A percentile compares a stretch with the other conserved stretches of the same genome.
These are phyloP conservation scores for Nigrospora osmanthi DNA, from an alignment of 2,329 filamentous ascomycete genomes.

Conservation along the genomic window DNA sequence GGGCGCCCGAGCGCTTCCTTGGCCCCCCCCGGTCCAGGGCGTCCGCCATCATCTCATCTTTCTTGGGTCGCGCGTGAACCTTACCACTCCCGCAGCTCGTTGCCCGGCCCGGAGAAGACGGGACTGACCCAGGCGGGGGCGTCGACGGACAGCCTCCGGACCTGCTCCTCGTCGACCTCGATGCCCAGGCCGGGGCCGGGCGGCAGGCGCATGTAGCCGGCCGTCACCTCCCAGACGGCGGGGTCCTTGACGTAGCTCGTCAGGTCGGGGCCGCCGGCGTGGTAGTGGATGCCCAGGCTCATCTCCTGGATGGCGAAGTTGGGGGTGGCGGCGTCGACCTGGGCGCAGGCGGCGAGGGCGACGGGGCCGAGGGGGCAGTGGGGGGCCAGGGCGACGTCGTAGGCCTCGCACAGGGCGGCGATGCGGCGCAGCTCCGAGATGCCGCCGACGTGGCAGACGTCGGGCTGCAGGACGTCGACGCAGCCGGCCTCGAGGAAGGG, in stretches of 20 bases:
- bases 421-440: conserved; percentile 66
- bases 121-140: conserved; percentile 58
- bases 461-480: conserved; percentile 67
- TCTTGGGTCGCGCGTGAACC: neutral
- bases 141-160: conserved; percentile 49
- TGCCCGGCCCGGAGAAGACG: conserved; percentile 60
- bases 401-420: conserved; percentile 63
- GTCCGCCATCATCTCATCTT: neutral
- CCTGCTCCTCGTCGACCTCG: conserved; percentile 62
- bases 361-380: conserved; percentile 70
- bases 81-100: conserved; percentile 62
- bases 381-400: conserved; percentile 66
- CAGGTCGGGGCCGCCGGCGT: conserved; percentile 57
- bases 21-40: no score
- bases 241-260: conserved; percentile 59
- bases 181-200: conserved; percentile 59
- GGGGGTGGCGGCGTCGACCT: conserved; percentile 51
- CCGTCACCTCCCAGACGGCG: conserved; percentile 57
- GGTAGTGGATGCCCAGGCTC: conserved; percentile 75
- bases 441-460: conserved; percentile 64
- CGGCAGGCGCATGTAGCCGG: conserved; percentile 55
- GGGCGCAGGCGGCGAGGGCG: conserved; percentile 62
- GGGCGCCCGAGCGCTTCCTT: no score
- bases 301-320: conserved; percentile 74
- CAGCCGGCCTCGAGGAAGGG: conserved; percentile 61